A percentile compares a stretch with the other conserved stretches of the same genome.
Conservation (phyloP, 768 basidiomycete species). For the Phanerodontia chrysosporium region DNA sequence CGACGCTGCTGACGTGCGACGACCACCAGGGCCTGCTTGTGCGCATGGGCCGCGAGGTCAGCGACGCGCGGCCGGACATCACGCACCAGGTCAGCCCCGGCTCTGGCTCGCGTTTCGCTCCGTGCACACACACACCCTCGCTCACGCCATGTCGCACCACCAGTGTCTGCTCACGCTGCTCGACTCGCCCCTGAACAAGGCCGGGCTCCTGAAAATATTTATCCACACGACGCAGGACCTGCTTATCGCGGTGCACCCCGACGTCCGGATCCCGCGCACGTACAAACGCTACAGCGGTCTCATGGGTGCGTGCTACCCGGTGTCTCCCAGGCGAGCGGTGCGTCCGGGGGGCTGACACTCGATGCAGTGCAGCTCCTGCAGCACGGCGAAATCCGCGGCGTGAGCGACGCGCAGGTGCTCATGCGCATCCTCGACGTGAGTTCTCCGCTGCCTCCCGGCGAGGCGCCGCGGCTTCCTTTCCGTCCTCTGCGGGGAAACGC, state of each 20-base stretch:
- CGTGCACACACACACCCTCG: too few relatives aligned
- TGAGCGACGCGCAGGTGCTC: conserved; percentile 93
- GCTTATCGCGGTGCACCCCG: conserved; percentile 96
- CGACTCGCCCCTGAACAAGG: conserved; percentile 97
- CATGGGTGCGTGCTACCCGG: conserved; percentile 65
- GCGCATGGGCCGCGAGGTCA: conserved; percentile 94
- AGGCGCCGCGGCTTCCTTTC: too few relatives aligned
- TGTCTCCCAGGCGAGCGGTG: conserved; percentile 26
- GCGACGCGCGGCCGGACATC: conserved; percentile 98
- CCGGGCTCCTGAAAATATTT: conserved; percentile 91
- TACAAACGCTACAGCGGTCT: conserved; percentile 97
- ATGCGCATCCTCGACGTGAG: conserved; percentile 92
- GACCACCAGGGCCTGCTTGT: conserved; percentile 98
- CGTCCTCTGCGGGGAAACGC: too few relatives aligned
- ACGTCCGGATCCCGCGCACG: conserved; percentile 93
- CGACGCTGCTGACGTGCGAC: conserved; percentile 94
- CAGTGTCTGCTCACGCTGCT: conserved; percentile 93
- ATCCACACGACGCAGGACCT: conserved; percentile 95
- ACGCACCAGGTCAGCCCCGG: conserved; percentile 79
- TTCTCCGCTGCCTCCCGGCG: not conserved
- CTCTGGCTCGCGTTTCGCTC: too few relatives aligned
- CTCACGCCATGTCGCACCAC: not conserved
- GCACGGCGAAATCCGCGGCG: conserved; percentile 89
- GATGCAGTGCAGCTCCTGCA: conserved; percentile 89
- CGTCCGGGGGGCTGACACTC: not conserved